phyloP scores from a whole-genome alignment of 2,329 filamentous ascomycete genomes.

The Fusarium nurragi region DNA sequence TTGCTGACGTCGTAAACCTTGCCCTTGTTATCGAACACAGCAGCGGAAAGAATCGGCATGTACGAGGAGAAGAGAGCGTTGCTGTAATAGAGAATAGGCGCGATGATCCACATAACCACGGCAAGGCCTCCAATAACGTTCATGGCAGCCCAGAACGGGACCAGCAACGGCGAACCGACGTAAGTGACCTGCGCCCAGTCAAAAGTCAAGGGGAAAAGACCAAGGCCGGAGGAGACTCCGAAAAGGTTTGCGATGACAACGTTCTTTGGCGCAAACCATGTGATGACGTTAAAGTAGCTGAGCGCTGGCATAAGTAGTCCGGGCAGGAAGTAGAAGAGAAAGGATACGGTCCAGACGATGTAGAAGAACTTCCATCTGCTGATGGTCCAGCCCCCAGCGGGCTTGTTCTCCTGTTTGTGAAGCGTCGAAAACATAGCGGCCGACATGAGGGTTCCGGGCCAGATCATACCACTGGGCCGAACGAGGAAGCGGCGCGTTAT shows the following conservation, averaged over 20 bases:
- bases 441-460: constrained; percentile 88
- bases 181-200: constrained; percentile 93
- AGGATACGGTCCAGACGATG: constrained; percentile 74
- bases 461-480: constrained; percentile 88
- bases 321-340: constrained; percentile 85
- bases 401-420: constrained; percentile 84
- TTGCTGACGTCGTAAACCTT: constrained; percentile 82
- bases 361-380: constrained; percentile 88
- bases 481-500: constrained; percentile 84
- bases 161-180: constrained; percentile 84
- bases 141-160: constrained; percentile 86
- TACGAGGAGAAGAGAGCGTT: constrained; percentile 85
- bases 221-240: constrained; percentile 84
- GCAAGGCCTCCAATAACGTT: constrained; percentile 84
- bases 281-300: constrained; percentile 89
- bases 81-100: constrained; percentile 81
- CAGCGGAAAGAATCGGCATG: constrained; percentile 85
- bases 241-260: constrained; percentile 89
- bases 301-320: constrained; percentile 84
- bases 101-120: constrained; percentile 85
- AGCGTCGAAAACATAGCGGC: constrained; percentile 89
- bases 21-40: constrained; percentile 87
- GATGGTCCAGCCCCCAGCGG: constrained; percentile 83
- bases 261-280: constrained; percentile 87
- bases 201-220: constrained; percentile 85